phyloP scores from a whole-genome alignment of 2,329 filamentous ascomycete species.

The Xylogone sp. region DNA sequence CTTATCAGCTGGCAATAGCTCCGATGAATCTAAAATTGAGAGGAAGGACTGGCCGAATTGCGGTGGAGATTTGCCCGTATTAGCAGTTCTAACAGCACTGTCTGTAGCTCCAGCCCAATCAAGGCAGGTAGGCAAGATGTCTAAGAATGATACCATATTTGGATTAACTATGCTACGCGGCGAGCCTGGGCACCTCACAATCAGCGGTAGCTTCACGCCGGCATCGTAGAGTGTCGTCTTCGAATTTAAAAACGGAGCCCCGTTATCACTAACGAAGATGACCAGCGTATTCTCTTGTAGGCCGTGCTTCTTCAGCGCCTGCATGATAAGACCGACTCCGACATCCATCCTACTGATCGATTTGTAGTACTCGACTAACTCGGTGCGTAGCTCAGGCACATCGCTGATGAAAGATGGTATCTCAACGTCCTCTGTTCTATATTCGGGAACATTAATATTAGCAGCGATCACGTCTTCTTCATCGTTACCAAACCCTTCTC shows the following conservation, averaged over 20 bases:
- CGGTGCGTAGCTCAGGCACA: constrained; percentile 2
- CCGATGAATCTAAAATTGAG: constrained; percentile 25
- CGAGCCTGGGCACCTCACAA: constrained; percentile 28
- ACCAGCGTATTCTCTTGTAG: constrained; percentile 31
- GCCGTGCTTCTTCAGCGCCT: constrained; percentile 23
- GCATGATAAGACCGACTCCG: constrained; percentile 32
- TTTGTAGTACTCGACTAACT: constrained; percentile 9
- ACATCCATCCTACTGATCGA: constrained; percentile 28
- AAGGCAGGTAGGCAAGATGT: constrained; percentile 35
- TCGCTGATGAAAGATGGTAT: constrained; percentile 17
- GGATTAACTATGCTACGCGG: constrained; percentile 22
- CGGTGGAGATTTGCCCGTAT: constrained; percentile 15
- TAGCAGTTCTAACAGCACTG: constrained; percentile 45
- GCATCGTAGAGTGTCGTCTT: constrained; percentile 40
- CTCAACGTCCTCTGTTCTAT: constrained; percentile 18
- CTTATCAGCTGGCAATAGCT: constrained; percentile 10
- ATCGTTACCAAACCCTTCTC: constrained; percentile 32
- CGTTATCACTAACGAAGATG: constrained; percentile 37
- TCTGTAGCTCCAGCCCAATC: constrained; percentile 28
- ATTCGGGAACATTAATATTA: constrained; percentile 5
- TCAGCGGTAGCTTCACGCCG: constrained; percentile 33
- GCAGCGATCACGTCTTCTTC: constrained; percentile 20
- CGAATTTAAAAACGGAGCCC: constrained; percentile 38
- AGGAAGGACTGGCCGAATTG: constrained; percentile 34
- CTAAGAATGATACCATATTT: constrained; percentile 35